These are phyloP conservation scores for Colletotrichum coccodes DNA, from an alignment of 2,329 filamentous ascomycete species.

Conservation along the genomic window DNA sequence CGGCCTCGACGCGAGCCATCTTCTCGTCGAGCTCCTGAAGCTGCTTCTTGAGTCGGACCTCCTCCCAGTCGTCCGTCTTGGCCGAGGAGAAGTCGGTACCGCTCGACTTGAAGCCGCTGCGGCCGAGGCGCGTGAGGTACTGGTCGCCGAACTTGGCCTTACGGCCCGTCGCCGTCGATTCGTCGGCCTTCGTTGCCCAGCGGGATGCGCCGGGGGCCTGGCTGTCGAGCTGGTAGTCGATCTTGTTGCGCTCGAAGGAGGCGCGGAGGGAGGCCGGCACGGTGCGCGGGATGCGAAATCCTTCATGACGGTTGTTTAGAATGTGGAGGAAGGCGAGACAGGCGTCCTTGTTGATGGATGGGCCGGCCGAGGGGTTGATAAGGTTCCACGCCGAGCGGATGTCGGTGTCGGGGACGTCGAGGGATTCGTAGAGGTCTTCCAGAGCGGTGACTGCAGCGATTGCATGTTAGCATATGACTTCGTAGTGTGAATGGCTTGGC, in stretches of 20 bases:
- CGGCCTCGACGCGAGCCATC: slow-evolving; percentile 82
- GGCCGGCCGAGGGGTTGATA: slow-evolving; percentile 87
- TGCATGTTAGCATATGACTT: background rate
- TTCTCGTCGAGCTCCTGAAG: slow-evolving; percentile 89
- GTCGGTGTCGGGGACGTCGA: slow-evolving; percentile 80
- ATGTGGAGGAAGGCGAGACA: slow-evolving; percentile 96
- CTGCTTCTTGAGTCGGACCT: slow-evolving; percentile 93
- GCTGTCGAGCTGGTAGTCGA: slow-evolving; percentile 93
- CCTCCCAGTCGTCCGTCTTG: slow-evolving; percentile 96
- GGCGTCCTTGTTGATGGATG: slow-evolving; percentile 93
- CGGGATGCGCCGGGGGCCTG: slow-evolving; percentile 72
- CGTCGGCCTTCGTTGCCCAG: slow-evolving; percentile 83
- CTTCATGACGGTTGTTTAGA: slow-evolving; percentile 94
- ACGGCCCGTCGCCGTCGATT: slow-evolving; percentile 83
- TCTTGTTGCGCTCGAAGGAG: slow-evolving; percentile 94
- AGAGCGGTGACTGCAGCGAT: slow-evolving; percentile 75
- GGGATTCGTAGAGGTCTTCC: slow-evolving; percentile 84
- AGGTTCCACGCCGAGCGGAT: slow-evolving; percentile 96
- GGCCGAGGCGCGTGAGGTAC: slow-evolving; percentile 90
- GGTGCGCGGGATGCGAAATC: slow-evolving; percentile 90
- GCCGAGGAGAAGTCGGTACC: slow-evolving; percentile 92
- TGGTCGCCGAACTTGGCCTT: slow-evolving; percentile 99
- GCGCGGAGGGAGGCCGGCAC: slow-evolving; percentile 91
- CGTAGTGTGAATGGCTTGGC: background rate
- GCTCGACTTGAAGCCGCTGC: slow-evolving; percentile 80